phyloP scores from a whole-genome alignment of 164 flowering plant genomes.

The Magnolia sinica region DNA sequence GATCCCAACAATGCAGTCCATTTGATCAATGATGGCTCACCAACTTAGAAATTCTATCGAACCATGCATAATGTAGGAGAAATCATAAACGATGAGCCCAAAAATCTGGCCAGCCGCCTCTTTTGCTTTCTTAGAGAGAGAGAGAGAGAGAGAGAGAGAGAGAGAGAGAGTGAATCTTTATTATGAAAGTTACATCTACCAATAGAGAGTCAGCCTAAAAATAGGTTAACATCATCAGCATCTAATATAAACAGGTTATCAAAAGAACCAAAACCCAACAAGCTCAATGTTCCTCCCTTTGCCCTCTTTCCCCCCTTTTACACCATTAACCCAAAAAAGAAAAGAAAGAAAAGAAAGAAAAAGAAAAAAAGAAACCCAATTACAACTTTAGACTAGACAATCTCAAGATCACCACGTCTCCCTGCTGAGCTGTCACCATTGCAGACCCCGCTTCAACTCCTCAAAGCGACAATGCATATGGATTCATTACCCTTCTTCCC shows the following conservation, averaged over 20 bases:
- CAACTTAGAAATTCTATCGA: no score
- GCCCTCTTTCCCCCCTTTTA: neutral
- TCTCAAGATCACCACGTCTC: neutral
- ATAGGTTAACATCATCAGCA: slow-evolving; percentile 6
- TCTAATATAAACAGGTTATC: slow-evolving; percentile 6
- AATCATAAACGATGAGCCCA: no score
- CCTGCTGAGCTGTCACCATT: neutral
- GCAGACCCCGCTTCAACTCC: neutral
- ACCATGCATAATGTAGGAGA: no score
- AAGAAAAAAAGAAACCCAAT: neutral
- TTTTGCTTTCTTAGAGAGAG: neutral
- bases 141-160: slow-evolving; percentile 10
- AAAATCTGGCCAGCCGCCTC: no score
- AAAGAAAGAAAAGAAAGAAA: neutral
- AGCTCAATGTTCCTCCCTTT: neutral
- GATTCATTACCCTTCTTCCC: neutral
- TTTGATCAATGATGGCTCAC: no score
- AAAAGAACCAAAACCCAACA: neutral
- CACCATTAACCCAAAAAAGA: neutral
- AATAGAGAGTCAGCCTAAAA: slow-evolving; percentile 5
- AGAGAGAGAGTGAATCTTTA: neutral
- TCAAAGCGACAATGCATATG: neutral
- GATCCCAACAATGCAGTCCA: no score
- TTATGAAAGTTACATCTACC: neutral
- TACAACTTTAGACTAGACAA: neutral